Percentiles rank a stretch among this genome's conserved stretches.
phyloP scores from a whole-genome alignment of 139 green algal genomes.

The Pseudopediastrum boryanum region DNA sequence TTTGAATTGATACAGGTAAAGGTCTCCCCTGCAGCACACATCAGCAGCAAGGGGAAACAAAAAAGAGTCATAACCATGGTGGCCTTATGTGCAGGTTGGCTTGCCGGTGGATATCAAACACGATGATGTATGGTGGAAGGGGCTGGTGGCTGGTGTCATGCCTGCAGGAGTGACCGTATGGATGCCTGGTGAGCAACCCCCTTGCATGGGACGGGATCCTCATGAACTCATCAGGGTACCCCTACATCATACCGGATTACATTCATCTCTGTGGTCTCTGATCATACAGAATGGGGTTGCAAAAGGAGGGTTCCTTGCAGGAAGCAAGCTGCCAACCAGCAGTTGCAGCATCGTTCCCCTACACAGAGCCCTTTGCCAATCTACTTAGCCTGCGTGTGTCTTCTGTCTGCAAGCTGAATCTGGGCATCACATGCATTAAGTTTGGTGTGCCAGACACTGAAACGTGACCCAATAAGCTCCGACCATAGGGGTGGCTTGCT shows the following conservation, averaged over 20 bases:
- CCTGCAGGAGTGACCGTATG: constrained; percentile 25
- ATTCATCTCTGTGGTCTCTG: background rate
- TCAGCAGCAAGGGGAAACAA: too few relatives aligned
- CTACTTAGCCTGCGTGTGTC: too few relatives aligned
- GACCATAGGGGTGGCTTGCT: background rate
- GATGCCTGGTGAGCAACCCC: constrained; percentile 23
- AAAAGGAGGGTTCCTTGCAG: background rate
- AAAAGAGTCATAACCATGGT: too few relatives aligned
- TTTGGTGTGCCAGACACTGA: too few relatives aligned
- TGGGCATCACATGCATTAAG: too few relatives aligned
- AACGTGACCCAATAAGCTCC: too few relatives aligned
- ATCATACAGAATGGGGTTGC: background rate
- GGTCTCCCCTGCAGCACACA: too few relatives aligned
- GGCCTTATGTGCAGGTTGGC: constrained; percentile 37
- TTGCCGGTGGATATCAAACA: constrained; percentile 36
- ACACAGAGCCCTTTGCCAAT: background rate
- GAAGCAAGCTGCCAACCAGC: background rate
- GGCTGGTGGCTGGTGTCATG: background rate
- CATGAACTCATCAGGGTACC: too few relatives aligned
- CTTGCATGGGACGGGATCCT: too few relatives aligned
- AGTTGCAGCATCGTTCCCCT: background rate
- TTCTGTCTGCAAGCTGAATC: too few relatives aligned
- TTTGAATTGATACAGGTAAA: too few relatives aligned
- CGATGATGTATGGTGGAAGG: constrained; percentile 44
- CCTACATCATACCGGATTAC: background rate